Evolutionary conservation across 768 basidiomycete genomes (phyloP), one percentile per base, ranked within the genome.

Genomic region (Termitomyces sp.): DNA sequence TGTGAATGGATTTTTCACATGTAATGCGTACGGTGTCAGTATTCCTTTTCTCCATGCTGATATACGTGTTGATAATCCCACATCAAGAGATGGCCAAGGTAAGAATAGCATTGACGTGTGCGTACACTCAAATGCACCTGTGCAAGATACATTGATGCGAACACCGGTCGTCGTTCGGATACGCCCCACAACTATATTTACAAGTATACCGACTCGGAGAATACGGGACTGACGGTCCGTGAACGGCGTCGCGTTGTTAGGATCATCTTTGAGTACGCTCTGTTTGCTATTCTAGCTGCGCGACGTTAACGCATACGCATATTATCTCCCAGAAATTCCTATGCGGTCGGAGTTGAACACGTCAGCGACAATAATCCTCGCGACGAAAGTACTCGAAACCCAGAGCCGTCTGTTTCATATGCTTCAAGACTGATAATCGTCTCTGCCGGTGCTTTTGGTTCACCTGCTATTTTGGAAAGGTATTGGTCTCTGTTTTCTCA

Each of bases 101-200:
- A 56, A 60, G 74, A 4, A 23, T 37, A 14, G 23, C 19, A 11
- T 32, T 16, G 16, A 29, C 25, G 27, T 23, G n/a, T 8, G 1
- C 32, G 4, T 16, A 32, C 16, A 25, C 17, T 51, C n/a, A 19
- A 11, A 21, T 14, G 16, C 19, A 16, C n/a, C 17, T 40, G 4
- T 50, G 7, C 59, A 89, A n/a, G 86, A 62, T 89, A 82, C 63
- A 72, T 88, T 17, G 73, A 82, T 57, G 67, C 63, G 2, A 65
- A 68, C 17, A 82, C 77, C 2, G 86, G 86, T 25, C 73, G 61
- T 43, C 80, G 86, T 21, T 85, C 84, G 0, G 85, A 87, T 62
- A 63, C 77, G 0, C 74, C 86, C 3, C 79, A 83, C 58, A 62
- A 74, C 60, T 83, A 77, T 49, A 67, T 84, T 45, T 84, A 84